Conservation (phyloP, 164 flowering plant species). For the Umbellularia californica region DNA sequence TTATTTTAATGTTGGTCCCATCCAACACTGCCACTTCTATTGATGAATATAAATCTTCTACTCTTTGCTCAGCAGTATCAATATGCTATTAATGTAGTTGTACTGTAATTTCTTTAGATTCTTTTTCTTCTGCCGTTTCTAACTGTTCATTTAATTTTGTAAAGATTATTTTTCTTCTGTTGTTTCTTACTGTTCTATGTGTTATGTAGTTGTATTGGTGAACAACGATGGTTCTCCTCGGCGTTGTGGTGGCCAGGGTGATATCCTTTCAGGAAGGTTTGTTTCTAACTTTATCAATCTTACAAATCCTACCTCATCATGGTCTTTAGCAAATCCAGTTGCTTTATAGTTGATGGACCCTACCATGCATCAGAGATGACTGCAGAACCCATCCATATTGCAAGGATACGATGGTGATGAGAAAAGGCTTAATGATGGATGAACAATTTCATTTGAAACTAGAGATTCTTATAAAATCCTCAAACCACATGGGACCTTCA, state of each 20-base stretch:
- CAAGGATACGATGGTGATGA: background rate
- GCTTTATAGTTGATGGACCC: background rate
- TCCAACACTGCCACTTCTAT: no score
- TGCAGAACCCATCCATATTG: no score
- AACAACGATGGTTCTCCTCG: slow-evolving; percentile 91
- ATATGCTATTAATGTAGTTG: background rate
- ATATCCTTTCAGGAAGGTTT: slow-evolving; percentile 96
- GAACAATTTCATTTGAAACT: no score
- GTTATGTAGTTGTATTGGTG: slow-evolving; percentile 63
- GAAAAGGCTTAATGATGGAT: no score
- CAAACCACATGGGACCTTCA: no score
- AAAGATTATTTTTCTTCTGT: background rate
- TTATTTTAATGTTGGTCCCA: no score
- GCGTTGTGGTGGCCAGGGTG: slow-evolving; percentile 99
- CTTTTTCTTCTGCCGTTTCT: background rate
- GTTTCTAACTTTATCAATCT: background rate
- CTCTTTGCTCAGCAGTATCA: background rate
- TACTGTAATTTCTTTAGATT: background rate
- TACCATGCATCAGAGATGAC: no score
- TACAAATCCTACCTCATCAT: background rate
- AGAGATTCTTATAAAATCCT: no score
- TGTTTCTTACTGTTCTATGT: slow-evolving; percentile 1
- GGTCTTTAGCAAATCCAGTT: background rate
- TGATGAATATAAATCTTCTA: no score
- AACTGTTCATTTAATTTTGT: background rate